Conservation (phyloP, 768 basidiomycete genomes). For the Crepidotus variabilis region DNA sequence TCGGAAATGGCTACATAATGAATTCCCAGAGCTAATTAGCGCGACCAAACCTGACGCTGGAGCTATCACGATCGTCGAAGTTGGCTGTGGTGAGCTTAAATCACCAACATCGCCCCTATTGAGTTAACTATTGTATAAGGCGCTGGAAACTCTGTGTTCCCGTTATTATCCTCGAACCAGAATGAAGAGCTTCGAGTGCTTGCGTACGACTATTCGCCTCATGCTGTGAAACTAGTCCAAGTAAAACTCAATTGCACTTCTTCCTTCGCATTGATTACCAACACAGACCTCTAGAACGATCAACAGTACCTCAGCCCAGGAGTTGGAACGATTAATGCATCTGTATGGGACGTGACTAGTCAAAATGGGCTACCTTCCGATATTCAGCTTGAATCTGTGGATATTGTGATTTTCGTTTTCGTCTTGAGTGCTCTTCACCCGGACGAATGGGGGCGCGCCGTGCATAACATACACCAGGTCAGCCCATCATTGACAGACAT, state of each 20-base stretch:
- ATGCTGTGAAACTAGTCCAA: conserved; percentile 88
- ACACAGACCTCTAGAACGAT: conserved; percentile 48
- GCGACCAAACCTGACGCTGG: conserved; percentile 79
- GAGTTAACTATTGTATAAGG: conserved; percentile 39
- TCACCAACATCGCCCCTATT: background rate
- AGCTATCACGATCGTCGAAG: conserved; percentile 70
- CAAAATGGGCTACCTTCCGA: conserved; percentile 53
- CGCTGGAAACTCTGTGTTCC: conserved; percentile 94
- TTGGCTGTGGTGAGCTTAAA: conserved; percentile 74
- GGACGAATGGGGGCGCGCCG: conserved; percentile 81
- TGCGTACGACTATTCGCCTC: conserved; percentile 89
- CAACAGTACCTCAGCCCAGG: conserved; percentile 65
- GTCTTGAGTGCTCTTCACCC: conserved; percentile 94
- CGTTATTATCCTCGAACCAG: conserved; percentile 75
- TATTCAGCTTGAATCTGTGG: conserved; percentile 65
- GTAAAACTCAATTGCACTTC: conserved; percentile 36
- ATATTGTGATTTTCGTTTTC: conserved; percentile 90
- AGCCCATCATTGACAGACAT: conserved; percentile 11
- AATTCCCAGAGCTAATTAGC: conserved; percentile 84
- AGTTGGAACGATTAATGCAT: conserved; percentile 67
- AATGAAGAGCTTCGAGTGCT: conserved; percentile 73
- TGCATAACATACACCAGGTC: conserved; percentile 77
- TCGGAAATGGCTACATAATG: conserved; percentile 93
- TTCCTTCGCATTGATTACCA: background rate
- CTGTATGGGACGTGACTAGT: conserved; percentile 90